Evolutionary conservation across 345 rosid genomes (phyloP).

Genomic region (Garcia nutans): DNA sequence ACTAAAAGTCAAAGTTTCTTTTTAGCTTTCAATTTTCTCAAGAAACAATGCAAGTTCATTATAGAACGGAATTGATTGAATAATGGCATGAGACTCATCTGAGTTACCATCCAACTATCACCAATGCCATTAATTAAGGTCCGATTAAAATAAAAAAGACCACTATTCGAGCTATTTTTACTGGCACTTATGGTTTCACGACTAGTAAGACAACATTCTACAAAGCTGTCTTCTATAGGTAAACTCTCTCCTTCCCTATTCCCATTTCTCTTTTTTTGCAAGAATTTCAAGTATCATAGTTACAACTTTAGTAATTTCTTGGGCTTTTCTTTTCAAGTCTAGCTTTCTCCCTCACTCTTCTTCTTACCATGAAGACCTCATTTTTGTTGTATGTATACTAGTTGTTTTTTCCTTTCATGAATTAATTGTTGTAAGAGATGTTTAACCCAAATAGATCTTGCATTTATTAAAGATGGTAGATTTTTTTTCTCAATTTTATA

Average conservation of each 20-base stretch:
- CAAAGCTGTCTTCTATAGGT: constrained; percentile 15
- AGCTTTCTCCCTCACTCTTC: constrained; percentile 58
- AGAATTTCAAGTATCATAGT: constrained; percentile 60
- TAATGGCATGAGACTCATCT: no score
- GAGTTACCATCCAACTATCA: no score
- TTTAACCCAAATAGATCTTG: not conserved
- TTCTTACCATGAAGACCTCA: constrained; percentile 47
- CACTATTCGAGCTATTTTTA: no score
- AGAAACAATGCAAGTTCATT: no score
- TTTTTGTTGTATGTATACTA: constrained; percentile 47
- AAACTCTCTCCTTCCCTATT: constrained; percentile 24
- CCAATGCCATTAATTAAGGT: no score
- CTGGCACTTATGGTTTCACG: no score
- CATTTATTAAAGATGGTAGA: not conserved
- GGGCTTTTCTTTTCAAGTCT: constrained; percentile 67
- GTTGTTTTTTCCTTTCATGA: not conserved
- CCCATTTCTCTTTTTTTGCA: constrained; percentile 58
- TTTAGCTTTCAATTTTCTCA: no score
- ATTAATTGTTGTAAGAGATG: not conserved
- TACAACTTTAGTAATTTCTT: constrained; percentile 56
- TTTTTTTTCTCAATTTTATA: constrained; percentile 19
- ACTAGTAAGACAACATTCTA: no score
- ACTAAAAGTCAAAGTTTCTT: no score
- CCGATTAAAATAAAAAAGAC: no score
- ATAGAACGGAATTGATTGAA: no score